phyloP scores from a whole-genome alignment of 768 basidiomycete species.

The Pisolithus albus region DNA sequence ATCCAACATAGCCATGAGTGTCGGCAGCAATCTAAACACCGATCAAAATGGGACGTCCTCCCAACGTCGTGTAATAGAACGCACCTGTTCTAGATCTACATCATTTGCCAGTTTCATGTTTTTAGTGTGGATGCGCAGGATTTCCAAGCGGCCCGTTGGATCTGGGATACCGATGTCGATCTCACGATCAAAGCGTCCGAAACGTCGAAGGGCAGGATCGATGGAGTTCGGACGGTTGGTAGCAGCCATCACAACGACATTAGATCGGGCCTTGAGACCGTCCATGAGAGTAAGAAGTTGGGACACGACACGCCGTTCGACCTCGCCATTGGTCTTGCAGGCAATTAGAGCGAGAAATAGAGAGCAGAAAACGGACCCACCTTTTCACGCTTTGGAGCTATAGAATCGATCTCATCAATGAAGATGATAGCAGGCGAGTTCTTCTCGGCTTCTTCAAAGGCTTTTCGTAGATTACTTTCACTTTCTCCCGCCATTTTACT shows the following conservation, averaged over 20 bases:
- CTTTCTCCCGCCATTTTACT: slow-evolving; percentile 99
- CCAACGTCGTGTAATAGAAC: neutral
- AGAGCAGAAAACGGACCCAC: slow-evolving; percentile 31
- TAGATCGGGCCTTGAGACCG: slow-evolving; percentile 95
- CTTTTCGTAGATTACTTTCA: slow-evolving; percentile 95
- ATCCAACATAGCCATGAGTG: slow-evolving; percentile 99
- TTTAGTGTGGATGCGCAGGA: slow-evolving; percentile 98
- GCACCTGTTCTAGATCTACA: slow-evolving; percentile 91
- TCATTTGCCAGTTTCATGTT: slow-evolving; percentile 99
- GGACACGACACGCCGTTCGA: slow-evolving; percentile 98
- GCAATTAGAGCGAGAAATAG: slow-evolving; percentile 4
- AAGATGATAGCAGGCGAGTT: slow-evolving; percentile 99
- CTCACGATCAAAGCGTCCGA: slow-evolving; percentile 99
- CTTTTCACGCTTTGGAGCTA: slow-evolving; percentile 99
- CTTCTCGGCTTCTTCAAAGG: slow-evolving; percentile 99
- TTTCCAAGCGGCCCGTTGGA: slow-evolving; percentile 97
- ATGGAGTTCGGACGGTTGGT: slow-evolving; percentile 99
- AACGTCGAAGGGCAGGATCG: slow-evolving; percentile 96
- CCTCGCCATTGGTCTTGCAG: slow-evolving; percentile 92
- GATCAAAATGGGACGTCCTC: neutral
- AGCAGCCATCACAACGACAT: slow-evolving; percentile 99
- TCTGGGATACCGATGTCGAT: slow-evolving; percentile 99
- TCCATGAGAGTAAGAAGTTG: slow-evolving; percentile 99
- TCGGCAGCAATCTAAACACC: slow-evolving; percentile 84
- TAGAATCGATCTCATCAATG: slow-evolving; percentile 99